phyloP scores from a whole-genome alignment of 2,329 filamentous ascomycete species.

The Bipolaris cookei region DNA sequence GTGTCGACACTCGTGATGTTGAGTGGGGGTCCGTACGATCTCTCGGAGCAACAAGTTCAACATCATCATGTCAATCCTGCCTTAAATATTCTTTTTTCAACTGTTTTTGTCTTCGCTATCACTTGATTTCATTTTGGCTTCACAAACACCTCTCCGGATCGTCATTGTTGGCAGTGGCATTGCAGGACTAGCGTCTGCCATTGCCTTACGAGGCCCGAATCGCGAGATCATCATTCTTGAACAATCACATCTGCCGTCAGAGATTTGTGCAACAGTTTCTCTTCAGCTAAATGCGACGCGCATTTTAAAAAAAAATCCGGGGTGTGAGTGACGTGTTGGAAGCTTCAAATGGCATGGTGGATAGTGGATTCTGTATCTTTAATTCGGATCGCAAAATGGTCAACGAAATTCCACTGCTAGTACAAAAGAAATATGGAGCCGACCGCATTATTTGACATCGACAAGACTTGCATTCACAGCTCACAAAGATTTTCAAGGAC shows the following conservation, averaged over 20 bases:
- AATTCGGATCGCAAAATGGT: slow-evolving; percentile 41
- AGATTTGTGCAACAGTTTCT: slow-evolving; percentile 53
- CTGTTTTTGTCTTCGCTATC: background rate
- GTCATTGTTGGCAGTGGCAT: slow-evolving; percentile 41
- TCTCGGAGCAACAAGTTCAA: too few species aligned
- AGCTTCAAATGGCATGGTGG: slow-evolving; percentile 42
- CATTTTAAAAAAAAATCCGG: slow-evolving; percentile 44
- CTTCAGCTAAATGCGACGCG: slow-evolving; percentile 53
- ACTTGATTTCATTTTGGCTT: slow-evolving; percentile 14
- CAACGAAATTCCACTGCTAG: slow-evolving; percentile 41
- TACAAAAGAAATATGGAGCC: slow-evolving; percentile 45
- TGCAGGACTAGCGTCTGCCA: slow-evolving; percentile 34
- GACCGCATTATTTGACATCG: slow-evolving; percentile 53
- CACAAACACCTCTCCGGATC: slow-evolving; percentile 36
- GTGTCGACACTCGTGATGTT: background rate
- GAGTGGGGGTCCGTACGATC: background rate
- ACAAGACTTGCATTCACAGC: slow-evolving; percentile 50
- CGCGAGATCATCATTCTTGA: slow-evolving; percentile 47
- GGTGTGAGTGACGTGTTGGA: slow-evolving; percentile 36
- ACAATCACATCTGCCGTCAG: slow-evolving; percentile 40
- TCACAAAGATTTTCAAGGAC: slow-evolving; percentile 54
- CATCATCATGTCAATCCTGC: background rate
- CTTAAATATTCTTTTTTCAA: background rate
- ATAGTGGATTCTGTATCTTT: slow-evolving; percentile 49
- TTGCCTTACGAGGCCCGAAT: slow-evolving; percentile 45